Evolutionary conservation across 129 eudicot genomes (phyloP), one percentile per base, ranked within the genome.

Genomic region (Flaveria linearis): DNA sequence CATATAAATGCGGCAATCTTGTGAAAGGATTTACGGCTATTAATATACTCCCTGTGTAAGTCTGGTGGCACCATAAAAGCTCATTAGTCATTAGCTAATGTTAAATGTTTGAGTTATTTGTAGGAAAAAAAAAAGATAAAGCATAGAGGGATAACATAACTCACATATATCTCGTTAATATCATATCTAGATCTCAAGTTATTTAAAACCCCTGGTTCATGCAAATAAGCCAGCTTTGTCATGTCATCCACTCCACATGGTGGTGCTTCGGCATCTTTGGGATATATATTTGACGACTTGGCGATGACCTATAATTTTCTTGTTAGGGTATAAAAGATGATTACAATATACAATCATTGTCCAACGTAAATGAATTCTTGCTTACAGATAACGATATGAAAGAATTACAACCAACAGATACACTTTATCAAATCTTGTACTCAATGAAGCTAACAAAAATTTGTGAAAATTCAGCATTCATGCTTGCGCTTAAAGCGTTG

Each of bases 171-270:
- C 69, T 95, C 99, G 72, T 95, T 95, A 20, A 91, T 95, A 74
- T 95, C 99, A 60, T 95, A 95, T 95, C 99, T 91, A 76, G 96
- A 89, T 84, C 84, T 89, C 76, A 95, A 80, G 83, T 95, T 95
- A 69, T 87, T 78, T 65, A 95, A 80, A 84, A 91, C 96, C 49
- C 99, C 99, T 60, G 99, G 99, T 79, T 95, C 99, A 75, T 95
- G 99, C 87, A 95, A 88, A 88, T 95, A 95, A 45, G 99, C 97
- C 74, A 95, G 85, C 83, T 88, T 95, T 62, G 99, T 95, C 99
- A 95, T 95, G 74, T 95, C 99, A 84, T 95, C 99, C 75, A 95
- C 99, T 77, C 99, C 99, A 49, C 96, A 89, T 22, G 93, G 92
- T 25, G 99, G 99, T 62, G 97, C 97, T 73, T 95, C 99, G 1